Evolutionary conservation across 345 rosid species (phyloP).

Genomic region (Salix koriyanagi): DNA sequence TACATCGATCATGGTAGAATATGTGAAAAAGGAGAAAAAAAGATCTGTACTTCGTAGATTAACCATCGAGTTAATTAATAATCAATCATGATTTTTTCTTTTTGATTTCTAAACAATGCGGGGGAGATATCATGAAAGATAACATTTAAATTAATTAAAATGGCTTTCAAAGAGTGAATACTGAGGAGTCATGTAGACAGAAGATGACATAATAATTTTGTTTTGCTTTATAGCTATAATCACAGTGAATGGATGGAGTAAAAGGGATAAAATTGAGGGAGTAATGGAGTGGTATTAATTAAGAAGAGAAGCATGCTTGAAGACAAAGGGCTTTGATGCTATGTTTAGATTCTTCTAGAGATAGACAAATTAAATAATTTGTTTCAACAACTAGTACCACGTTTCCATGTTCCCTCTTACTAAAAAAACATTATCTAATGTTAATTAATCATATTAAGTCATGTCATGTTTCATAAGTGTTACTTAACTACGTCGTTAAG

Average conservation of each 20-base stretch:
- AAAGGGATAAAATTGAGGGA: conserved; percentile 13
- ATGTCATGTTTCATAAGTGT: background rate
- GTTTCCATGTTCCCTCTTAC: background rate
- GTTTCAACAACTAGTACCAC: background rate
- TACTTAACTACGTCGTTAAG: background rate
- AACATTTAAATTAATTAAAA: too few species aligned
- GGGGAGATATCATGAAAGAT: too few species aligned
- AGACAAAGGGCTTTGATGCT: conserved; percentile 21
- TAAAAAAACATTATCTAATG: background rate
- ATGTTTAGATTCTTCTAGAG: background rate
- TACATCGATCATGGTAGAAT: background rate
- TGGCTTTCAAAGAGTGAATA: background rate
- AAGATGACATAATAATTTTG: background rate
- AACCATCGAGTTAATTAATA: background rate
- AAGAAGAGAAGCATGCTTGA: conserved; percentile 18
- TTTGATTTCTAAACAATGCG: background rate
- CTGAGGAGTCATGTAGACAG: background rate
- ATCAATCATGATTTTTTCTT: too few species aligned
- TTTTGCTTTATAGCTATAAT: background rate
- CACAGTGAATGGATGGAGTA: background rate
- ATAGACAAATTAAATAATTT: background rate
- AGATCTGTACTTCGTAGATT: too few species aligned
- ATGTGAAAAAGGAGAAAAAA: too few species aligned
- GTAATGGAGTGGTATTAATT: background rate
- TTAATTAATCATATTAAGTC: background rate